phyloP scores from a whole-genome alignment of 371 early-diverging fungal species.

The Mucor racemosus region DNA sequence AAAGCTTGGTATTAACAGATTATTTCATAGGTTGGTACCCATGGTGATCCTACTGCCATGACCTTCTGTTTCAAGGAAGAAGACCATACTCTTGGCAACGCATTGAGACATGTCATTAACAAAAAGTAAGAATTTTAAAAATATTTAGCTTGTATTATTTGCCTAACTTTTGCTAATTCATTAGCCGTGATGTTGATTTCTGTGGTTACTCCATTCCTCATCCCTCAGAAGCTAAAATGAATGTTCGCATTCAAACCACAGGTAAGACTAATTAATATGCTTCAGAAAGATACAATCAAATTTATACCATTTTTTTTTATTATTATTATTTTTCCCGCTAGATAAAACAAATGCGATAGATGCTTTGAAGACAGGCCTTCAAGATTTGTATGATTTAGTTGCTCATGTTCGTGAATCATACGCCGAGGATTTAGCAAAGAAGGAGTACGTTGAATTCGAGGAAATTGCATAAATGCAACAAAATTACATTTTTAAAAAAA shows the following conservation, averaged over 20 bases:
- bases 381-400: slow-evolving; percentile 78
- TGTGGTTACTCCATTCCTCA: slow-evolving; percentile 99
- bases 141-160: not conserved
- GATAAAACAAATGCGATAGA: slow-evolving; percentile 82
- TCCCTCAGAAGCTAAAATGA: slow-evolving; percentile 94
- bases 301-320: not conserved
- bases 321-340: slow-evolving; percentile 24
- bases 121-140: slow-evolving; percentile 72
- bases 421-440: slow-evolving; percentile 56
- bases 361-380: slow-evolving; percentile 86
- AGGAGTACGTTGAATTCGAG: slow-evolving; percentile 37
- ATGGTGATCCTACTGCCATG: slow-evolving; percentile 74
- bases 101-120: slow-evolving; percentile 91
- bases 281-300: not conserved
- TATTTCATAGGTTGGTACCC: slow-evolving; percentile 50
- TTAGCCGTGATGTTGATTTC: slow-evolving; percentile 89
- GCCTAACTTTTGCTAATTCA: not conserved
- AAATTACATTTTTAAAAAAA: not conserved
- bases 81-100: slow-evolving; percentile 97
- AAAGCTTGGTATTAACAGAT: not conserved
- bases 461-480: slow-evolving; percentile 30
- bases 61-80: slow-evolving; percentile 91
- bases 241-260: slow-evolving; percentile 95
- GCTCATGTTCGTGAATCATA: slow-evolving; percentile 67
- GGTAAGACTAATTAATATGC: slow-evolving; percentile 35